Evolutionary conservation across 169 alveolate genomes (phyloP).

Genomic region (Hepatocystis sp.): DNA sequence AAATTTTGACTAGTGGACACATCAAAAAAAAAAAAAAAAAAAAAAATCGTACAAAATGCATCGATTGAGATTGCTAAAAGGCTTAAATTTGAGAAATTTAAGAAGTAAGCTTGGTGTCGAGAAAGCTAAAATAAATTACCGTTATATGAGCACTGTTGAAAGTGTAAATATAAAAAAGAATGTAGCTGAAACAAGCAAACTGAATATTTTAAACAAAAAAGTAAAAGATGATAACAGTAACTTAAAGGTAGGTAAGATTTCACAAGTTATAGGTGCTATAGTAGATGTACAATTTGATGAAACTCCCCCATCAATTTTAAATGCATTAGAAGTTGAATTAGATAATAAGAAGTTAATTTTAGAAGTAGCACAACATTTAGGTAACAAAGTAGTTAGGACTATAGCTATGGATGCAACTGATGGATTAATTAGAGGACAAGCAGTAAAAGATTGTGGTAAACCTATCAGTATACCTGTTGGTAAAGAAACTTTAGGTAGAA

Average conservation of each 20-base stretch:
- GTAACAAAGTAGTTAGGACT: conserved; percentile 93
- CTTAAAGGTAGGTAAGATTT: conserved; percentile 84
- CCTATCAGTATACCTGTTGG: conserved; percentile 97
- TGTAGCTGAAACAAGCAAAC: neutral
- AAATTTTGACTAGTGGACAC: too few species aligned
- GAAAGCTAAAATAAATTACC: conserved; percentile 1
- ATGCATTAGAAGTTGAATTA: conserved; percentile 95
- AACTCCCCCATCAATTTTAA: conserved; percentile 95
- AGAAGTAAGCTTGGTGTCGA: neutral
- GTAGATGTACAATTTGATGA: conserved; percentile 98
- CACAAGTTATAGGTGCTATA: conserved; percentile 98
- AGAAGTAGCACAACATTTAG: conserved; percentile 98
- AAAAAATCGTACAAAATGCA: conserved; percentile 8
- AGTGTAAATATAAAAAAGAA: conserved; percentile 29
- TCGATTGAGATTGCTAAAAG: neutral
- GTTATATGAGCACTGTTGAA: conserved; percentile 18
- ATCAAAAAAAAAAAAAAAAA: too few species aligned
- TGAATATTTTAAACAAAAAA: too few species aligned
- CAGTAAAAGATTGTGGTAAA: conserved; percentile 94
- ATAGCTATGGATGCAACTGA: conserved; percentile 99
- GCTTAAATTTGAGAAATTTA: neutral
- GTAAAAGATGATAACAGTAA: neutral
- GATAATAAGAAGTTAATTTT: conserved; percentile 90
- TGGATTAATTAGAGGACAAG: conserved; percentile 97
- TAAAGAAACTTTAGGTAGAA: conserved; percentile 93